Conservation (phyloP, 768 basidiomycete species). For the Tephrocybe rancida region DNA sequence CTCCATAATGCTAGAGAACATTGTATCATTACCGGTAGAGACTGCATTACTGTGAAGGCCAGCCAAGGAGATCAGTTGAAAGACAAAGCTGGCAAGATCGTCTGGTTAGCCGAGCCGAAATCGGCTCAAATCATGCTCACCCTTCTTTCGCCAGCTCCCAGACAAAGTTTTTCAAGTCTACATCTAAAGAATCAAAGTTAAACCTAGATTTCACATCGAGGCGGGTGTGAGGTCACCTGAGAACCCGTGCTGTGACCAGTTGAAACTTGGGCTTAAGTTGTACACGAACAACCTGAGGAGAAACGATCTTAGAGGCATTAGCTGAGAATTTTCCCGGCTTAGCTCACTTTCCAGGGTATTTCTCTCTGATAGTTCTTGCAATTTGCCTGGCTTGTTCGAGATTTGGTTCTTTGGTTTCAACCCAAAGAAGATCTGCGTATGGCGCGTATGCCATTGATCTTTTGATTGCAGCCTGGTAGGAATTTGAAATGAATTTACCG, state of each 20-base stretch:
- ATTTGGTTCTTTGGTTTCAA: constrained; percentile 90
- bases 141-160: constrained; percentile 93
- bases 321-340: constrained; percentile 17
- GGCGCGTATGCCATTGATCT: constrained; percentile 81
- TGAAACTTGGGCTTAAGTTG: constrained; percentile 93
- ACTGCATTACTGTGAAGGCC: constrained; percentile 88
- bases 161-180: constrained; percentile 79
- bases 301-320: not conserved
- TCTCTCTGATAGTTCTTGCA: constrained; percentile 71
- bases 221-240: constrained; percentile 41
- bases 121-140: constrained; percentile 35
- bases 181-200: constrained; percentile 43
- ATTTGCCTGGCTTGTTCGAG: constrained; percentile 79
- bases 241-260: constrained; percentile 87
- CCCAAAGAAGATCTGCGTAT: constrained; percentile 89
- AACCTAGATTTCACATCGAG: not conserved
- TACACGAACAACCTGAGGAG: constrained; percentile 83
- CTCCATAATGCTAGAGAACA: not conserved
- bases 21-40: constrained; percentile 56
- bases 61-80: constrained; percentile 88
- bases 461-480: constrained; percentile 68
- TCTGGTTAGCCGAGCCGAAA: constrained; percentile 5
- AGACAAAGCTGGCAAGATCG: constrained; percentile 63
- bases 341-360: constrained; percentile 68
- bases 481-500: not conserved